Conservation (phyloP, 345 rosid species). For the Eucalyptus grandis region DNA sequence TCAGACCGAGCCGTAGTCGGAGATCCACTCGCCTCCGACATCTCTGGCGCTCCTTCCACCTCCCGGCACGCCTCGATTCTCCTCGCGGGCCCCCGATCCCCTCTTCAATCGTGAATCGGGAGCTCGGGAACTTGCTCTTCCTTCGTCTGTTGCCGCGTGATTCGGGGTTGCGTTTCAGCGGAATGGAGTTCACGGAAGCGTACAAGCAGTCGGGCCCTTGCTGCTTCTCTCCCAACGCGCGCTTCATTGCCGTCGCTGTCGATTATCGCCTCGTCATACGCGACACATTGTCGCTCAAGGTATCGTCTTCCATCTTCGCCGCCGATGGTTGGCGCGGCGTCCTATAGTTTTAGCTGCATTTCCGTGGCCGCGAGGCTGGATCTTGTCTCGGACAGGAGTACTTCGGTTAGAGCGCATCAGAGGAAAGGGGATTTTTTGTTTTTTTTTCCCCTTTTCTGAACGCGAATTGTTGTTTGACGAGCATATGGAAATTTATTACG, state of each 20-base stretch:
- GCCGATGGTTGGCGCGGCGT: not conserved
- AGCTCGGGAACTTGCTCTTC: not conserved
- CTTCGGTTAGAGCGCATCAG: not conserved
- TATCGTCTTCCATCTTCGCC: not conserved
- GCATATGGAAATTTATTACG: not conserved
- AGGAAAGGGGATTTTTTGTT: not conserved
- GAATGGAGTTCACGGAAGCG: constrained; percentile 91
- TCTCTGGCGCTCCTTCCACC: not conserved
- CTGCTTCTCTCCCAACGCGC: constrained; percentile 86
- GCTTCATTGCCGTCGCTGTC: constrained; percentile 76
- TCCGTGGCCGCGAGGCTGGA: not conserved
- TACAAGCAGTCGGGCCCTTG: constrained; percentile 84
- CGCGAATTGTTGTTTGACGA: not conserved
- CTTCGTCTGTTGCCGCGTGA: not conserved
- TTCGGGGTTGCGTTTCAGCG: not conserved
- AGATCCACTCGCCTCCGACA: not conserved
- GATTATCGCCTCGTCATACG: constrained; percentile 92
- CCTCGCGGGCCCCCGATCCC: not conserved
- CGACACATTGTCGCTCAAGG: constrained; percentile 79
- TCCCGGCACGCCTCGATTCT: not conserved
- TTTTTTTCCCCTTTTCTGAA: not conserved
- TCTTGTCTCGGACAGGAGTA: not conserved
- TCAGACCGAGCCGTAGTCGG: not conserved
- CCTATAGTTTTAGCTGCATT: not conserved
- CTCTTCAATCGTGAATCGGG: not conserved